phyloP scores from a whole-genome alignment of 768 basidiomycete genomes.

The Tulasnella sp. region DNA sequence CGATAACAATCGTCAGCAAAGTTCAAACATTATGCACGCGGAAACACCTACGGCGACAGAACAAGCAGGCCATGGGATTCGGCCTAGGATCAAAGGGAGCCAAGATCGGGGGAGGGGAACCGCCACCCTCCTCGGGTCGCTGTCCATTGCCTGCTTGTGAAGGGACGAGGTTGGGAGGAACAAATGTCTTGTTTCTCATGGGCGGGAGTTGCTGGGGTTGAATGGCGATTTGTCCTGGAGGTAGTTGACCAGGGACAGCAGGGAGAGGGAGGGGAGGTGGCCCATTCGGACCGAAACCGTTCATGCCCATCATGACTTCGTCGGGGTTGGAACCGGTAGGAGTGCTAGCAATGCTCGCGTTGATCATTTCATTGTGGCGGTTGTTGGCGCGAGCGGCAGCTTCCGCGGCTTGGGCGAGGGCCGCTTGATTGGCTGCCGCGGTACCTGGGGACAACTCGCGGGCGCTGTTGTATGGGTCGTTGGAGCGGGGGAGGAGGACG shows the following conservation, averaged over 20 bases:
- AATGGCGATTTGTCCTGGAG: no score
- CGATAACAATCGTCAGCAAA: neutral
- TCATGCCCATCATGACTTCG: no score
- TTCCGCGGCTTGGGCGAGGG: conserved; percentile 12
- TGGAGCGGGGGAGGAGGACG: conserved; percentile 7
- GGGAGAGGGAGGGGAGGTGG: no score
- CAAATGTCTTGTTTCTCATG: conserved; percentile 9
- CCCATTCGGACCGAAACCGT: no score
- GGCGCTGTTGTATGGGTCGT: conserved; percentile 3
- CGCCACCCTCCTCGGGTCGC: conserved; percentile 8
- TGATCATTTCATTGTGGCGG: conserved; percentile 8
- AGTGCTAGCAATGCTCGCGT: neutral
- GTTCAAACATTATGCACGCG: neutral
- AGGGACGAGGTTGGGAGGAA: conserved; percentile 11
- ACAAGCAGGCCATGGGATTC: conserved; percentile 15
- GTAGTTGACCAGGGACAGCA: no score
- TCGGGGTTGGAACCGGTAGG: neutral
- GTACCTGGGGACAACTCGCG: neutral
- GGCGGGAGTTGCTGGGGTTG: neutral
- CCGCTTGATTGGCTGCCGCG: conserved; percentile 8
- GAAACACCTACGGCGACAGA: conserved; percentile 12
- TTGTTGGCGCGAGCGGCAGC: conserved; percentile 13
- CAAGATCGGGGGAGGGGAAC: conserved; percentile 12
- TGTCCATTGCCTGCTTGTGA: neutral
- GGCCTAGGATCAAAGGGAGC: conserved; percentile 15